Percentiles rank a stretch among this genome's conserved stretches.
Conservation (phyloP, 805 yeast species). For the Ascoidea tarda region DNA sequence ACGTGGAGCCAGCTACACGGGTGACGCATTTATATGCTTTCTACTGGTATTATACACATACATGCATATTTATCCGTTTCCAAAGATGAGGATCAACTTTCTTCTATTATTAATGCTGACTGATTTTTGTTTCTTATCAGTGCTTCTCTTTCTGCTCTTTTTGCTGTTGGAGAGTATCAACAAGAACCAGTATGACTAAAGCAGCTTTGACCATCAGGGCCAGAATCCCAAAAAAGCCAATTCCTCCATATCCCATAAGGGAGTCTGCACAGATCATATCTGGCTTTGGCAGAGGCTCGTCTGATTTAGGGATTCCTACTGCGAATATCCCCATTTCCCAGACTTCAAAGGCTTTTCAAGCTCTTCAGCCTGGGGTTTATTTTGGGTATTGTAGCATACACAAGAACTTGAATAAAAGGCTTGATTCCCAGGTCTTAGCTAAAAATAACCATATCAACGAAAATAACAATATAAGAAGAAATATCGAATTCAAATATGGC, state of each 20-base stretch:
- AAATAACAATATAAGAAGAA: constrained; percentile 19
- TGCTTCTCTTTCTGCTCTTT: no score
- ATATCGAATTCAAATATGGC: constrained; percentile 53
- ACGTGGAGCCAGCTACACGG: no score
- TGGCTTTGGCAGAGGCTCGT: constrained; percentile 93
- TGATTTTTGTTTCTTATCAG: no score
- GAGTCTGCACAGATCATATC: constrained; percentile 38
- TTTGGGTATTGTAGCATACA: constrained; percentile 56
- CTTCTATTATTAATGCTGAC: no score
- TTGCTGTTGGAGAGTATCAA: no score
- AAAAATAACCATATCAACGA: not conserved
- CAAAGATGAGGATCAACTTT: no score
- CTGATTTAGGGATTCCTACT: constrained; percentile 90
- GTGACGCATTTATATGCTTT: no score
- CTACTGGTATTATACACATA: no score
- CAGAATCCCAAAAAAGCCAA: constrained; percentile 26
- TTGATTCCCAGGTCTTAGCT: not conserved
- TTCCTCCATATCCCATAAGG: constrained; percentile 33
- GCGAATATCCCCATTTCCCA: constrained; percentile 66
- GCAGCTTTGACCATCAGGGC: not conserved
- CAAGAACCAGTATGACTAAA: no score
- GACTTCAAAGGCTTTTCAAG: constrained; percentile 24
- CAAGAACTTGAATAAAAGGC: constrained; percentile 10
- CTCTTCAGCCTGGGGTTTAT: constrained; percentile 68
- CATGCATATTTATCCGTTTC: no score